Evolutionary conservation across 176 grass and related monocot species (phyloP), one percentile per base, ranked within the genome.

Genomic region (Oryza officinalis): DNA sequence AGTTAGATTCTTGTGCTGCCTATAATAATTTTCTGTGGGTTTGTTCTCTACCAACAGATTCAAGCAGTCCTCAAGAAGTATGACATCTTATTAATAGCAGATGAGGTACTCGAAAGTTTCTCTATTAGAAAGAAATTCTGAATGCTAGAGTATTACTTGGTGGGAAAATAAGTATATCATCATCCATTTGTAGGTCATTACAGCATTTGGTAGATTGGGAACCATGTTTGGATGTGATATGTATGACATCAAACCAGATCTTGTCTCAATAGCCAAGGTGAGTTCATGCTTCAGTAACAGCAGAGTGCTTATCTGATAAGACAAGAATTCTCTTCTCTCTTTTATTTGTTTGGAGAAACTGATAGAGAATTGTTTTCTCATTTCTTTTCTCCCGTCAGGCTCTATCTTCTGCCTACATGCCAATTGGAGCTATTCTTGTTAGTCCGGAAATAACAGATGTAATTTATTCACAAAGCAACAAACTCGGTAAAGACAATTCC

Each of bases 211-310:
- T 87, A 95, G 96, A 83, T 54, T 98, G 13, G 96, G 96, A 60
- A 93, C 83, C 37, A 95, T 95, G 96, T 98, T 98, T 83, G 96
- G 93, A 75, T 95, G 89, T 83, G 96, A 98, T 71, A 87, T 92
- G 88, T 95, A 85, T 69, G 68, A 95, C 15, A 98, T 99, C 65
- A 76, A 92, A 83, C 93, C 96, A 31, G 93, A 99, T 87, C 93
- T 99, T 71, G 96, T 99, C 28, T 94, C 96, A 75, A 89, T 96
- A 26, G 96, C 96, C 49, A 99, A 99, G 83, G 96, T 90, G 79
- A 80, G 84, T 84, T 63, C 23, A 54, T 27, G 50, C 8, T 75
- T 26, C 63, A 65, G 2, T 75, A 52, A 4, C 27, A 37, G 41
- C 73, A 57, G 2, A 35, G 1, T 2, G 20, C 27, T 77, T 15